Conservation (phyloP, 2,329 filamentous ascomycete genomes). For the Exserohilum rostratum region DNA sequence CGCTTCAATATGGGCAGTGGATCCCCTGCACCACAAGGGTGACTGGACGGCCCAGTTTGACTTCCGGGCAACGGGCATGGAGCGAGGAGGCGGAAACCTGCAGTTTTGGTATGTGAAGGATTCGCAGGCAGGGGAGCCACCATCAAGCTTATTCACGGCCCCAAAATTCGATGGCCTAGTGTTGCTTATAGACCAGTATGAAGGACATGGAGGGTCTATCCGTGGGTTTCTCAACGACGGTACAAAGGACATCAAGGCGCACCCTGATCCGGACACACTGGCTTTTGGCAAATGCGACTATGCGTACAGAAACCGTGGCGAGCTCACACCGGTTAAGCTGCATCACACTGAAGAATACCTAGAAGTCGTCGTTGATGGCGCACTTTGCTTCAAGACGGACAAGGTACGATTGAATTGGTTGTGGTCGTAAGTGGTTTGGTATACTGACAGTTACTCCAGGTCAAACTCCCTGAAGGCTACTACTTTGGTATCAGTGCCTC, state of each 20-base stretch:
- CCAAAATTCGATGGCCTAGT: constrained; percentile 88
- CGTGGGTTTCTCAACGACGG: constrained; percentile 96
- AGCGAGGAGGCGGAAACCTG: constrained; percentile 84
- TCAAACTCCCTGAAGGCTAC: constrained; percentile 80
- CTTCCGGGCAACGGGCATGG: constrained; percentile 85
- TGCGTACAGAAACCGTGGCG: constrained; percentile 87
- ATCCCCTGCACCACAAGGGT: constrained; percentile 61
- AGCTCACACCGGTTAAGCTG: constrained; percentile 79
- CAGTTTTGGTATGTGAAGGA: constrained; percentile 89
- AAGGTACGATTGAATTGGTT: constrained; percentile 52
- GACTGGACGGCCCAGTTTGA: constrained; percentile 84
- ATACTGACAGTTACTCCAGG: constrained; percentile 49
- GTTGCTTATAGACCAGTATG: constrained; percentile 83
- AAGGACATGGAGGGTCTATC: constrained; percentile 78
- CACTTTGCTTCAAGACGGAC: constrained; percentile 80
- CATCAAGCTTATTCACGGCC: constrained; percentile 82
- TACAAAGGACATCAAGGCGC: constrained; percentile 74
- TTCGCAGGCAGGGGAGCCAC: constrained; percentile 68
- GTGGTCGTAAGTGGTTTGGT: not conserved
- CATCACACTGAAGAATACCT: constrained; percentile 70
- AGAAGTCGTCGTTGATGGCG: constrained; percentile 79
- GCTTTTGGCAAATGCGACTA: constrained; percentile 95
- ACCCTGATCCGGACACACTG: constrained; percentile 78
- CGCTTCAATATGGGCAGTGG: constrained; percentile 80
- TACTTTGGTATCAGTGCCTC: constrained; percentile 86